These are phyloP conservation scores for Diutina sp. DNA, from an alignment of 1,139 yeast genomes.

Conservation along the genomic window DNA sequence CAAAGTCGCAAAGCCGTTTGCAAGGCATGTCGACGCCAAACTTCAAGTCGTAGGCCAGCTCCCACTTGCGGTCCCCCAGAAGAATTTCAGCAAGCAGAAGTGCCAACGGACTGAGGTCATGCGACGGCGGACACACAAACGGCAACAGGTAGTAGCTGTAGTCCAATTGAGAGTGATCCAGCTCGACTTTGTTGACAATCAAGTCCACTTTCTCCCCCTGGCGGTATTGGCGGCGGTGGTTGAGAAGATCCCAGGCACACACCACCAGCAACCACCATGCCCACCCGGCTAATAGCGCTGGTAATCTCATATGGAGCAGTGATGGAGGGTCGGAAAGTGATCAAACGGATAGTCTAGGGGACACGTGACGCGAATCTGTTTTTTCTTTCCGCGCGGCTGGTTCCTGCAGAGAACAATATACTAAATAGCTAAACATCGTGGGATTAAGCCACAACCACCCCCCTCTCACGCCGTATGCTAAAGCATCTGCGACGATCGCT, in stretches of 20 bases:
- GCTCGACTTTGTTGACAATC: conserved; percentile 65
- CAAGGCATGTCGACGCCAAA: conserved; percentile 60
- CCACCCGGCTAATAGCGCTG: not conserved
- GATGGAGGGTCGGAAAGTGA: not conserved
- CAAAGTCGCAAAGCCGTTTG: conserved; percentile 51
- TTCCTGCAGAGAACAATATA: not conserved
- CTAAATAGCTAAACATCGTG: not conserved
- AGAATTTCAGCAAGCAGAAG: conserved; percentile 67
- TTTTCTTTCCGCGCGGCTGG: not conserved
- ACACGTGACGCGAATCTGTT: not conserved
- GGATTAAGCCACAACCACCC: not conserved
- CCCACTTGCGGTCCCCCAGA: conserved; percentile 72
- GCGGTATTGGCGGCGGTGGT: conserved; percentile 9
- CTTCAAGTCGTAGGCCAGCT: conserved; percentile 49
- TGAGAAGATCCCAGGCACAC: not conserved
- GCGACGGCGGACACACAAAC: conserved; percentile 45
- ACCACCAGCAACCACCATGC: not conserved
- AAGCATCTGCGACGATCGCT: too few species aligned
- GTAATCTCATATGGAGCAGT: not conserved
- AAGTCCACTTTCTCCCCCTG: conserved; percentile 56
- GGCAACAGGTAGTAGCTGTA: conserved; percentile 66
- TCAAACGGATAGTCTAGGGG: not conserved
- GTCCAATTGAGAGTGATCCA: conserved; percentile 69
- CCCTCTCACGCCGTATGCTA: not conserved
- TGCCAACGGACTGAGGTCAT: conserved; percentile 38